phyloP scores from a whole-genome alignment of 495 filamentous ascomycete genomes.

The Sabuloglossum arenarium region DNA sequence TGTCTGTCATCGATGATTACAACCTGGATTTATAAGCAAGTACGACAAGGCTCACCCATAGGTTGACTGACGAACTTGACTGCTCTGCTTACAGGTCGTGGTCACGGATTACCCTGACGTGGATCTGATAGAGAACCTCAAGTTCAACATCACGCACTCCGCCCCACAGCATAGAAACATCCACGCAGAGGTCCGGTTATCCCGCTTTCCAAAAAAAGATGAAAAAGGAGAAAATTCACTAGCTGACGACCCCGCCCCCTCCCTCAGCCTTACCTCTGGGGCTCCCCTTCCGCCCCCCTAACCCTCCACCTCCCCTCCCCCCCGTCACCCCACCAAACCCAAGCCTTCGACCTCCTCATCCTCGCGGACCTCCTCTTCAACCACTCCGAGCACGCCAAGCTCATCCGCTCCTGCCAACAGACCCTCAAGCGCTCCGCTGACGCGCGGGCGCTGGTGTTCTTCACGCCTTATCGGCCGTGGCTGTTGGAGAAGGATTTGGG shows the following conservation, averaged over 20 bases:
- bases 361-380: constrained; percentile 81
- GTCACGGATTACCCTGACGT: constrained; percentile 79
- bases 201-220: constrained; percentile 12
- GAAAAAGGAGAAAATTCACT: constrained; percentile 15
- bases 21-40: too few species aligned
- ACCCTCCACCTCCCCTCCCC: neutral
- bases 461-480: constrained; percentile 87
- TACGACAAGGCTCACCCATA: too few species aligned
- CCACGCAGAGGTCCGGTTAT: constrained; percentile 7
- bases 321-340: too few species aligned
- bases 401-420: constrained; percentile 44
- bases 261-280: constrained; percentile 59
- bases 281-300: constrained; percentile 23
- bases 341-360: constrained; percentile 63
- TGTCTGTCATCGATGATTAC: too few species aligned
- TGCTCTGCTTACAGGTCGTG: constrained; percentile 28
- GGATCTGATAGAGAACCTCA: constrained; percentile 57
- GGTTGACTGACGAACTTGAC: neutral
- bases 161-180: constrained; percentile 12
- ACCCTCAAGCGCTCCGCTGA: constrained; percentile 33
- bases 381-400: constrained; percentile 59
- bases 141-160: constrained; percentile 41
- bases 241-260: constrained; percentile 21
- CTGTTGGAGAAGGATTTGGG: constrained; percentile 58
- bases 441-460: constrained; percentile 63